Evolutionary conservation across 495 filamentous ascomycete genomes (phyloP).

Genomic region (Copromyces sp.): DNA sequence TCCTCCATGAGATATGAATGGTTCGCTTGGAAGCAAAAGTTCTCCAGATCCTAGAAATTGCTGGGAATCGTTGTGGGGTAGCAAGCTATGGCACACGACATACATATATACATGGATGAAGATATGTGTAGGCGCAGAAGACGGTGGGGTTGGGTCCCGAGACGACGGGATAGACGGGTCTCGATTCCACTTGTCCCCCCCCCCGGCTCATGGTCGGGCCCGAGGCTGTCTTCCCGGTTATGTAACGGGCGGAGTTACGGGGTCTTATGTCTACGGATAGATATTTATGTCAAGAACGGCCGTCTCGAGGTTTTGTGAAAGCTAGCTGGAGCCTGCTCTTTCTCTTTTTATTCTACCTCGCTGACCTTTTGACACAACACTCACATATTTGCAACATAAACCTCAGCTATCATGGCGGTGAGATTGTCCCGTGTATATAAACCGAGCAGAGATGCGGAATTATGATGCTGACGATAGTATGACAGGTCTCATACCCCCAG

Average conservation of each 20-base stretch:
- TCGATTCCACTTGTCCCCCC: not conserved
- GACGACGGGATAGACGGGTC: not conserved
- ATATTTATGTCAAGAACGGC: not conserved
- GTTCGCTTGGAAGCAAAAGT: not conserved
- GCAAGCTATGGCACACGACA: not conserved
- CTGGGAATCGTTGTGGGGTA: not conserved
- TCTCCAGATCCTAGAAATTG: not conserved
- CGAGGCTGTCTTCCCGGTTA: not conserved
- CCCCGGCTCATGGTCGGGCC: not conserved
- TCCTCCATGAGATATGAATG: not conserved
- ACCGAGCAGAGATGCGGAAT: not conserved
- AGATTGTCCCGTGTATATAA: not conserved
- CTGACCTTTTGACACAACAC: not conserved
- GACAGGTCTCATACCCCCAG: slow-evolving; percentile 41
- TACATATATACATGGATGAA: not conserved
- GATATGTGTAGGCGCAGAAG: not conserved
- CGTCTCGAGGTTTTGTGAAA: not conserved
- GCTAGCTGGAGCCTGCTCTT: not conserved
- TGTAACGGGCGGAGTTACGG: not conserved
- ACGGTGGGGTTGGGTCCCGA: not conserved
- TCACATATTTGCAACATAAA: not conserved
- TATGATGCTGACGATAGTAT: not conserved
- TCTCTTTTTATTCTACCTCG: not conserved
- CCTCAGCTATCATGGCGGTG: not conserved
- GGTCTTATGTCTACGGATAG: not conserved